A percentile compares a stretch with the other conserved stretches of the same genome.
phyloP scores from a whole-genome alignment of 208 protist genomes.

The Acanthamoeba lenticulata region DNA sequence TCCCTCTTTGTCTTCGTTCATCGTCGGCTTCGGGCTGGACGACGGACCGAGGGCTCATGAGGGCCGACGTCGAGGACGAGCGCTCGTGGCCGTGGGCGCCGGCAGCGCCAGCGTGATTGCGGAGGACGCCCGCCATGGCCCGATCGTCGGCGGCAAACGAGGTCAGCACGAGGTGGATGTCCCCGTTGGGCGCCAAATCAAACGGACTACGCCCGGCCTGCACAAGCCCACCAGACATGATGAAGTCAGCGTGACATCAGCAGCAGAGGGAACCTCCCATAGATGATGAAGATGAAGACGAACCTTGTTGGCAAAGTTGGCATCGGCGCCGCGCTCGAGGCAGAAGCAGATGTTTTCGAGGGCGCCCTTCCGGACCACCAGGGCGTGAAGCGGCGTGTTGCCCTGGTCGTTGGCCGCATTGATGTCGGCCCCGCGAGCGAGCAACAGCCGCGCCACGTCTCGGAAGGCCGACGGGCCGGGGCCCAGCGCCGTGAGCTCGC shows the following conservation, averaged over 20 bases:
- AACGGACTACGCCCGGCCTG: background rate
- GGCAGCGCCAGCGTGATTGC: background rate
- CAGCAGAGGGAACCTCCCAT: background rate
- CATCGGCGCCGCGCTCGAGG: background rate
- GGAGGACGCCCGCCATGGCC: background rate
- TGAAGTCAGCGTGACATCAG: background rate
- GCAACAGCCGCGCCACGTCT: background rate
- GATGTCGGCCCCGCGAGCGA: background rate
- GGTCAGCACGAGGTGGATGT: background rate
- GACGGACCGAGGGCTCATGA: background rate
- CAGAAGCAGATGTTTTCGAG: constrained; percentile 29
- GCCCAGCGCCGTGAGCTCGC: background rate
- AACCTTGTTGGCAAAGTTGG: constrained; percentile 27
- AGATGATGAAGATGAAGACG: background rate
- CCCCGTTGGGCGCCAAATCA: constrained; percentile 1
- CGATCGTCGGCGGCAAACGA: background rate
- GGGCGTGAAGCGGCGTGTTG: constrained; percentile 15
- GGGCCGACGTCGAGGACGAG: too few relatives aligned
- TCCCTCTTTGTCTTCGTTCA: background rate
- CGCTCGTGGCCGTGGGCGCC: background rate
- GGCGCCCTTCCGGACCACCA: background rate
- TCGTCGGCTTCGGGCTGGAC: background rate
- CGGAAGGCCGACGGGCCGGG: background rate
- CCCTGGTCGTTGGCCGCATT: constrained; percentile 31
- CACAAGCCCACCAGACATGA: background rate